A percentile compares a stretch with the other conserved stretches of the same genome.
phyloP scores from a whole-genome alignment of 352 stramenopile species.

The Phytopythium aichiense region DNA sequence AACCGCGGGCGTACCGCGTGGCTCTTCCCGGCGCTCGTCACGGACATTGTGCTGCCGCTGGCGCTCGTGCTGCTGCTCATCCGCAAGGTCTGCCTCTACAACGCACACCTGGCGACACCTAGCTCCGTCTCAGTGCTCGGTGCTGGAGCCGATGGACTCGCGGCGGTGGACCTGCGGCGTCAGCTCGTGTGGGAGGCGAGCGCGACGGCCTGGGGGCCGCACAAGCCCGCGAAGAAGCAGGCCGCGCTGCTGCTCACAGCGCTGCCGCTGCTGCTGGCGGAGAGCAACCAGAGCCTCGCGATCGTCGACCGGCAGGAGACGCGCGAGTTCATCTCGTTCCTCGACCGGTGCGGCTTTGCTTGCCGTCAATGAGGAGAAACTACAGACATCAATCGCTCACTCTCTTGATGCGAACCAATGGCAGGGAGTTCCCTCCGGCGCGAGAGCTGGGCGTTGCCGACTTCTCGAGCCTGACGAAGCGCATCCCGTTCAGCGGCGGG shows the following conservation, averaged over 20 bases:
- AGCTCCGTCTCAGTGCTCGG: background rate
- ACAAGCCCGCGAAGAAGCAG: constrained; percentile 3
- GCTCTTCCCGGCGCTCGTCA: constrained; percentile 66
- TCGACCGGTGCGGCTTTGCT: constrained; percentile 22
- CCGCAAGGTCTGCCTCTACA: constrained; percentile 50
- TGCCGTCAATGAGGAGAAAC: background rate
- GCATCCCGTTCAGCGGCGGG: constrained; percentile 29
- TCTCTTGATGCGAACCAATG: background rate
- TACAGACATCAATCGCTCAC: background rate
- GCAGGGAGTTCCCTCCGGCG: constrained; percentile 40
- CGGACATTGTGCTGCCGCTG: constrained; percentile 66
- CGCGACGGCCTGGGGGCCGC: background rate
- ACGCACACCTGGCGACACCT: constrained; percentile 27
- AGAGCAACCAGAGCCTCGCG: constrained; percentile 52
- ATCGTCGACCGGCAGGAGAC: constrained; percentile 50
- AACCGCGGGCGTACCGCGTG: constrained; percentile 43
- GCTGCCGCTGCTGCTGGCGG: constrained; percentile 50
- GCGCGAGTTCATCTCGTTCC: constrained; percentile 37
- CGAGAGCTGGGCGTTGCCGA: constrained; percentile 41
- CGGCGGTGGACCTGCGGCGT: background rate
- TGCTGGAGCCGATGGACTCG: background rate
- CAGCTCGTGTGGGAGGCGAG: background rate
- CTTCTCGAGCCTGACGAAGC: constrained; percentile 31
- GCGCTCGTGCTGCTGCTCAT: constrained; percentile 55
- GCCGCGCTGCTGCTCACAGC: constrained; percentile 38